Evolutionary conservation across 768 basidiomycete species (phyloP), one percentile per base, ranked within the genome.

Genomic region (Tylopilus balloui): DNA sequence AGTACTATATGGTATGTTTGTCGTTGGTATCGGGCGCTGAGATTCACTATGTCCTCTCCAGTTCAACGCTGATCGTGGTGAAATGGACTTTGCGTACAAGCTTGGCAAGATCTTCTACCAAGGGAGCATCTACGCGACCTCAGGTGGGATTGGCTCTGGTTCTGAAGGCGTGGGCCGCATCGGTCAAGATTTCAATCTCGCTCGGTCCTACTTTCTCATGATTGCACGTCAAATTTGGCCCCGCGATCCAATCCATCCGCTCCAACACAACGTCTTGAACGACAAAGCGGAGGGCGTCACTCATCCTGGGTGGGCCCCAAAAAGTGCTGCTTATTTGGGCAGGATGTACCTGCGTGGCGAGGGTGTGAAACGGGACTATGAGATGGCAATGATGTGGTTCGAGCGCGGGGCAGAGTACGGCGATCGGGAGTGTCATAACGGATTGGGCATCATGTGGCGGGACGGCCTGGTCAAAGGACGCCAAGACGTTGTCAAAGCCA

Each of bases 101-200:
- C 78, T 98, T 2, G 96, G 92, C n/a, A 86, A 91, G 69, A 88
- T 98, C 10, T 95, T 87, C 70, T 98, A 99, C 62, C 88, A 93
- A 63, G 96, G 96, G 15, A 92, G 89, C 50, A 87, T 97, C 29
- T 97, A 96, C 61, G 76, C 79, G 6, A 73, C 80, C 10, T 67
- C 75, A 13, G 92, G 92, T 3, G 94, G 95, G 10, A 82, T 88
- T 34, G 80, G 78, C 3, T 92, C 89, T 2, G 91, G 92, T 14
- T 88, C 89, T 21, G 91, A 95, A 69, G 90, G 90, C n/a, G 92
- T 92, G 23, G 92, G 91, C 8, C 82, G 82, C n/a, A 78, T 96
- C 12, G 81, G 85, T 1, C 81, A 86, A 38, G 89, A 91, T 64
- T 95, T 81, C 65, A 71, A 70, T 17, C 74, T 80, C 24, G 93